Percentiles rank a stretch among this genome's conserved stretches.
Conservation (phyloP, 805 yeast genomes). For the Saccharomycopsis capsularis region DNA sequence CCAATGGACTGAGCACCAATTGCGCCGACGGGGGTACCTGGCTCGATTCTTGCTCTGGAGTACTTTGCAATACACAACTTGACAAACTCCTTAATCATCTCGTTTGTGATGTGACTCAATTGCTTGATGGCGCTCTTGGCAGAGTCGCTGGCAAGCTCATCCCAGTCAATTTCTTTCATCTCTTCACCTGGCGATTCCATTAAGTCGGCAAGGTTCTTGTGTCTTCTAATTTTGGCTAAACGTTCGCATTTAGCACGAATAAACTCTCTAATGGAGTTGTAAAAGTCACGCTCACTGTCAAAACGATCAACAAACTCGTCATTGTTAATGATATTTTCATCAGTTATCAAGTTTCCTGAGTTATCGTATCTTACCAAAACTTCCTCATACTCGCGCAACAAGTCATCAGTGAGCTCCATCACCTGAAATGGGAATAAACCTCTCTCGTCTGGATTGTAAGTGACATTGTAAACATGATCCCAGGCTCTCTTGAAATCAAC, state of each 20-base stretch:
- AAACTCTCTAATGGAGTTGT: constrained; percentile 65
- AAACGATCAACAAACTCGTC: constrained; percentile 70
- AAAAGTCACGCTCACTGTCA: constrained; percentile 85
- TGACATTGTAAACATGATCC: constrained; percentile 78
- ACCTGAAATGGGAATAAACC: constrained; percentile 70
- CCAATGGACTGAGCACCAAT: constrained; percentile 99
- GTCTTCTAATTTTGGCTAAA: constrained; percentile 51
- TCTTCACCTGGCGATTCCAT: constrained; percentile 40
- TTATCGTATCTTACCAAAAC: constrained; percentile 64
- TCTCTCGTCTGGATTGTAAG: constrained; percentile 47
- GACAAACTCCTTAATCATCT: constrained; percentile 58
- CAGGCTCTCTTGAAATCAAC: constrained; percentile 91
- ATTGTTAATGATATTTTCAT: constrained; percentile 36
- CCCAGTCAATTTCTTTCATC: constrained; percentile 29
- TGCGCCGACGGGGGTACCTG: constrained; percentile 99
- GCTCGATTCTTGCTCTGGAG: constrained; percentile 87
- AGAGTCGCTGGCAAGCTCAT: constrained; percentile 31
- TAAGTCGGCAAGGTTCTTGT: constrained; percentile 43
- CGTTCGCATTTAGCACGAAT: constrained; percentile 47
- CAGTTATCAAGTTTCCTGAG: constrained; percentile 46
- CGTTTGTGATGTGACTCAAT: constrained; percentile 56
- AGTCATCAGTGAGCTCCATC: constrained; percentile 42
- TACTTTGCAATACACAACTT: constrained; percentile 75
- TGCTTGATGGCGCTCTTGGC: constrained; percentile 50
- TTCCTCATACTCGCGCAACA: constrained; percentile 55